These are phyloP conservation scores for Murraya koenigii DNA, from an alignment of 345 rosid species.

Conservation along the genomic window DNA sequence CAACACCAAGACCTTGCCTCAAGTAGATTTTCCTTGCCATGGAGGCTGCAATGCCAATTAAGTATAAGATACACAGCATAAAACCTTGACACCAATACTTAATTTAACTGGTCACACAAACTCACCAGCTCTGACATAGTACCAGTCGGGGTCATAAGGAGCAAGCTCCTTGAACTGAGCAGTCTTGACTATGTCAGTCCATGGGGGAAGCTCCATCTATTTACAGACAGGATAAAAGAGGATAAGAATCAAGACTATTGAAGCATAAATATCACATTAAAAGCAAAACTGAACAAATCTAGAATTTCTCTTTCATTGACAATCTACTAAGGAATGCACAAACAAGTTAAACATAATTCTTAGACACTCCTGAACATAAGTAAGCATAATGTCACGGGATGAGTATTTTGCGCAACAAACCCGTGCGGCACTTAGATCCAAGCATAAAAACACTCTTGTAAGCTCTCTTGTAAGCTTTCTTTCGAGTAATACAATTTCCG, in stretches of 20 bases:
- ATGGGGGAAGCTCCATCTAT: conserved; percentile 83
- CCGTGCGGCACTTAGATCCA: no score
- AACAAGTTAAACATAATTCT: not conserved
- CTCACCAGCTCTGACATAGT: conserved; percentile 73
- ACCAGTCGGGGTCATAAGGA: conserved; percentile 94
- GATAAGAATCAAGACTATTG: not conserved
- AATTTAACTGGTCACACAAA: not conserved
- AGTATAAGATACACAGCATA: not conserved
- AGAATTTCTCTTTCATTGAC: not conserved
- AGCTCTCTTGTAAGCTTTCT: no score
- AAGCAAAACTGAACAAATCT: not conserved
- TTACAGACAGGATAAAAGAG: not conserved
- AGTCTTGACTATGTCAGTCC: conserved; percentile 92
- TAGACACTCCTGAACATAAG: not conserved
- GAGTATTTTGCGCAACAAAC: no score
- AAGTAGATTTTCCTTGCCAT: conserved; percentile 91
- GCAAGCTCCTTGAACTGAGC: conserved; percentile 82
- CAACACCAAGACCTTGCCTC: conserved; percentile 92
- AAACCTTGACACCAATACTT: not conserved
- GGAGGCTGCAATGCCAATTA: conserved; percentile 45
- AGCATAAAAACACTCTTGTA: no score
- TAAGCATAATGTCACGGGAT: no score
- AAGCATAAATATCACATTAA: not conserved
- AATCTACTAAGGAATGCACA: not conserved
- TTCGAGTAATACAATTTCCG: no score